Percentiles rank a stretch among this genome's conserved stretches.
Conservation (phyloP, 1,139 yeast genomes). For the Pichia sp. region DNA sequence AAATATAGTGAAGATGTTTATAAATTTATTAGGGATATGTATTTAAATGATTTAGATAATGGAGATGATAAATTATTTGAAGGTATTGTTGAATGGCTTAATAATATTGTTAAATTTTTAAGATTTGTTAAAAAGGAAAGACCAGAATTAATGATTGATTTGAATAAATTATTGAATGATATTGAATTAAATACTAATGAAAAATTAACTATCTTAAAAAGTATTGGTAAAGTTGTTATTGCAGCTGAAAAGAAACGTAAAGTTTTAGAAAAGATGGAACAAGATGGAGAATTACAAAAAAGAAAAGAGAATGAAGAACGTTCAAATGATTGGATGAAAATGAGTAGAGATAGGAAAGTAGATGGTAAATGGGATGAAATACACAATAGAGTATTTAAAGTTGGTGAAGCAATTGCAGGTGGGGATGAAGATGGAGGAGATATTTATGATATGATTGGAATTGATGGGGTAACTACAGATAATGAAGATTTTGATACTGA, state of each 20-base stretch:
- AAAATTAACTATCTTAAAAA: slow-evolving; percentile 34
- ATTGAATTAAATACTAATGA: slow-evolving; percentile 26
- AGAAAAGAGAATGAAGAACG: slow-evolving; percentile 16
- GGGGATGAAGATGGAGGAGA: slow-evolving; percentile 33
- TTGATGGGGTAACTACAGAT: slow-evolving; percentile 22
- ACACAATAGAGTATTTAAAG: slow-evolving; percentile 20
- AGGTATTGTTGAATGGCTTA: slow-evolving; percentile 63
- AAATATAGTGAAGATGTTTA: slow-evolving; percentile 67
- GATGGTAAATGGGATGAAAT: slow-evolving; percentile 32
- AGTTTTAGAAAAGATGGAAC: slow-evolving; percentile 40
- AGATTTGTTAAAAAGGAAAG: slow-evolving; percentile 55
- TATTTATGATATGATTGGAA: slow-evolving; percentile 44
- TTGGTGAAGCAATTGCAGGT: slow-evolving; percentile 16
- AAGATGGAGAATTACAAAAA: slow-evolving; percentile 30
- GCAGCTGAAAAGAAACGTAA: slow-evolving; percentile 22
- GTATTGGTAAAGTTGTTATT: slow-evolving; percentile 39
- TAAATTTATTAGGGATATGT: slow-evolving; percentile 69
- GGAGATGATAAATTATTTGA: slow-evolving; percentile 53
- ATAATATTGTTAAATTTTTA: slow-evolving; percentile 49
- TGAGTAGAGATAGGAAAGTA: slow-evolving; percentile 25
- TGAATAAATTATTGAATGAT: slow-evolving; percentile 29
- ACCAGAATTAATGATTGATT: slow-evolving; percentile 38
- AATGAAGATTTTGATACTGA: background rate
- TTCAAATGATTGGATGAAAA: slow-evolving; percentile 27
- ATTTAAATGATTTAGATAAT: slow-evolving; percentile 52